A percentile compares a stretch with the other conserved stretches of the same genome.
Conservation (phyloP, 2,329 filamentous ascomycete species). For the Epichloe aotearoae region DNA sequence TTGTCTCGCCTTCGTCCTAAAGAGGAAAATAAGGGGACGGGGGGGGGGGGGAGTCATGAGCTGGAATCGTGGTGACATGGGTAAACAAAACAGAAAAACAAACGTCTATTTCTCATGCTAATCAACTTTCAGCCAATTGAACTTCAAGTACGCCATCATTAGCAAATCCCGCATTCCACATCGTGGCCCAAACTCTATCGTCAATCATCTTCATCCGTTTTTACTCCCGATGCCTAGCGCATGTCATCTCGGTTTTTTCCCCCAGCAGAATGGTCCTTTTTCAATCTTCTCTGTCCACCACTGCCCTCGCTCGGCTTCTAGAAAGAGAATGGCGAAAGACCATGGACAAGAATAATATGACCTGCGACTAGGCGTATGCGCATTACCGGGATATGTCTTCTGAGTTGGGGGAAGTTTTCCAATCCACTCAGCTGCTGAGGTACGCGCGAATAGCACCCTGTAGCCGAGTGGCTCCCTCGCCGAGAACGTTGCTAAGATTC, state of each 20-base stretch:
- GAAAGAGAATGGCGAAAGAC: too few relatives aligned
- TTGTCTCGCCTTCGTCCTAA: too few relatives aligned
- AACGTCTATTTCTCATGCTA: conserved; percentile 23
- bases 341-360: too few relatives aligned
- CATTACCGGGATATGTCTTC: too few relatives aligned
- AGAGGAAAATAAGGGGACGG: too few relatives aligned
- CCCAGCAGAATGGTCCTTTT: background rate
- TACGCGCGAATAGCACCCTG: conserved; percentile 62
- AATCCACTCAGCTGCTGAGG: conserved; percentile 37
- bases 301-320: too few relatives aligned
- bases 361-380: too few relatives aligned
- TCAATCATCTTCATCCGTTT: conserved; percentile 4
- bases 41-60: background rate
- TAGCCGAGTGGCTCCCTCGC: conserved; percentile 72
- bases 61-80: background rate
- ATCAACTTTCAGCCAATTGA: conserved; percentile 13
- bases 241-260: background rate
- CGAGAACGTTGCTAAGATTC: conserved; percentile 69
- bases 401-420: too few relatives aligned
- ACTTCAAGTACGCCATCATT: conserved; percentile 18
- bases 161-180: background rate
- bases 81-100: background rate
- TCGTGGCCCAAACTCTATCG: conserved; percentile 12
- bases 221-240: background rate
- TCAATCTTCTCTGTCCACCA: background rate